Conservation (phyloP, 768 basidiomycete genomes). For the Coprinellus micaceus region DNA sequence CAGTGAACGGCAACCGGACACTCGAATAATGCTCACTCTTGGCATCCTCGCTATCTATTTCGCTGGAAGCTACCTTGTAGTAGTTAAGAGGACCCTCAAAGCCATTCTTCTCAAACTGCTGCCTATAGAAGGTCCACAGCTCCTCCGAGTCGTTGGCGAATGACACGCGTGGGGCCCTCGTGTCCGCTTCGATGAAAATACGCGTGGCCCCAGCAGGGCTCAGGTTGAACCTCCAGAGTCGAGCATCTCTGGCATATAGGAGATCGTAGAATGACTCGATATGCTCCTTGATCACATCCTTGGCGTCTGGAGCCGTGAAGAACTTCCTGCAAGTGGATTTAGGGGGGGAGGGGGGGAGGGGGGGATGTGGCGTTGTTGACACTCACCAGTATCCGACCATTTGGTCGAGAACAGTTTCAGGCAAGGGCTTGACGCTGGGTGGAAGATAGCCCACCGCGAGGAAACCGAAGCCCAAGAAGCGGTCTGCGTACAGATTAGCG, state of each 20-base stretch:
- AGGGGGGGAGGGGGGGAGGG: too few relatives aligned
- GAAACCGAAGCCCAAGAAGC: constrained; percentile 39
- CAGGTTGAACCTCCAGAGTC: constrained; percentile 9
- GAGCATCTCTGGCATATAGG: constrained; percentile 20
- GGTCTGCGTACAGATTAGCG: constrained; percentile 33
- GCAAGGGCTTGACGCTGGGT: constrained; percentile 21
- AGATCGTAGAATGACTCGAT: constrained; percentile 40
- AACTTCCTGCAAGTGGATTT: constrained; percentile 24
- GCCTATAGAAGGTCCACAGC: constrained; percentile 23
- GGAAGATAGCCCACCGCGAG: constrained; percentile 34
- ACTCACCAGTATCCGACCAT: constrained; percentile 28
- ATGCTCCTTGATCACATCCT: constrained; percentile 32
- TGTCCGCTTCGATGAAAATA: constrained; percentile 12
- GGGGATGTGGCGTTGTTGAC: too few relatives aligned
- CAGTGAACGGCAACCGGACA: not conserved
- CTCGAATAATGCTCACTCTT: constrained; percentile 24
- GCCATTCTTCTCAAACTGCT: constrained; percentile 24
- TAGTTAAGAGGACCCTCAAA: constrained; percentile 30
- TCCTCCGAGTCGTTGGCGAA: not conserved
- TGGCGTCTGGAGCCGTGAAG: constrained; percentile 32
- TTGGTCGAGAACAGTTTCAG: constrained; percentile 4
- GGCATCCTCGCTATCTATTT: constrained; percentile 27
- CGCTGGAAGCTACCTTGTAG: constrained; percentile 26
- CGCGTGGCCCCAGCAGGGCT: constrained; percentile 12
- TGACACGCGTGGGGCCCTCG: not conserved